Conservation (phyloP, 768 basidiomycete species). For the Boletus vermiculosoides region DNA sequence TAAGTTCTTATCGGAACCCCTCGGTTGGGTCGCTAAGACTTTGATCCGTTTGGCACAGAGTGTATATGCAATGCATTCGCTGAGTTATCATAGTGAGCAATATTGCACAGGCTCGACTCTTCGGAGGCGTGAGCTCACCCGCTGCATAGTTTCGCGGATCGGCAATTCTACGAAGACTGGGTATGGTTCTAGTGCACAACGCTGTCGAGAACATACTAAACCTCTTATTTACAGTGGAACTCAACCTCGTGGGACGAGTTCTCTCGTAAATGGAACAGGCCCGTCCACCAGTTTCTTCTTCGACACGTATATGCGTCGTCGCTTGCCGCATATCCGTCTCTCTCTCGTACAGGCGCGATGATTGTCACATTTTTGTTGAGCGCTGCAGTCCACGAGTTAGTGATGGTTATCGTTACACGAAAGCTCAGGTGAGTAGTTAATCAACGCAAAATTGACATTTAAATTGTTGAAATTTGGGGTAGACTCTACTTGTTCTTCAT, state of each 20-base stretch:
- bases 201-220: neutral
- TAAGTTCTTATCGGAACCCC: conserved; percentile 25
- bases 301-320: conserved; percentile 94
- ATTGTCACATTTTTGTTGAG: conserved; percentile 90
- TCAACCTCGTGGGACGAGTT: conserved; percentile 97
- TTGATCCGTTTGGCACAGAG: conserved; percentile 44
- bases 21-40: conserved; percentile 1
- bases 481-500: conserved; percentile 86
- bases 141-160: conserved; percentile 79
- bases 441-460: neutral
- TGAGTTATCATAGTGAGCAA: conserved; percentile 82
- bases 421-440: conserved; percentile 69
- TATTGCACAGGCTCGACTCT: neutral
- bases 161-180: conserved; percentile 98
- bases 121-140: conserved; percentile 1
- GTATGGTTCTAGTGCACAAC: conserved; percentile 34
- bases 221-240: conserved; percentile 68
- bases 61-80: conserved; percentile 97
- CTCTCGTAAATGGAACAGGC: conserved; percentile 98
- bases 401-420: conserved; percentile 93
- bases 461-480: neutral
- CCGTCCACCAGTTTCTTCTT: conserved; percentile 90
- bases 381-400: conserved; percentile 88
- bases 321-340: conserved; percentile 63
- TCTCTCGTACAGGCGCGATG: conserved; percentile 82